Percentiles rank a stretch among this genome's conserved stretches.
Evolutionary conservation across 2,329 filamentous ascomycete species (phyloP).

Genomic region (Penicillium olsonii): DNA sequence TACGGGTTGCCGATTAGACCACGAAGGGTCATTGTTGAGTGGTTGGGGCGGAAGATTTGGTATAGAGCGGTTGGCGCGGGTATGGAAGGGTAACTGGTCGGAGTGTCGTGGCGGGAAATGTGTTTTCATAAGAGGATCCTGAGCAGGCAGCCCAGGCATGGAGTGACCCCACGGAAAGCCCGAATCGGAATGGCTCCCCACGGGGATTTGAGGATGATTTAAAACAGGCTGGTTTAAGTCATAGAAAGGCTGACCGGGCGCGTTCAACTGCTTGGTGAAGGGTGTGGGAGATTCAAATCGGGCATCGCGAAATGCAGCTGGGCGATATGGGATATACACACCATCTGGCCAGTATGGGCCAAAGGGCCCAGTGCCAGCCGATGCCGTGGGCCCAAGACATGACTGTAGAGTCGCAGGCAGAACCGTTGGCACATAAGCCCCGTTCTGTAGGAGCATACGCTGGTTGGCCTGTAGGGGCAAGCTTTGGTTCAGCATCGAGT

Average conservation of each 20-base stretch:
- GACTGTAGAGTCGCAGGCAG: constrained; percentile 62
- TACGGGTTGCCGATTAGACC: constrained; percentile 24
- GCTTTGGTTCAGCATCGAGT: constrained; percentile 63
- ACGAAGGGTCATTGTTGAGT: constrained; percentile 27
- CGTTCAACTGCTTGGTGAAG: constrained; percentile 23
- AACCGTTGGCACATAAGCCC: constrained; percentile 59
- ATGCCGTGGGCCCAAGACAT: constrained; percentile 59
- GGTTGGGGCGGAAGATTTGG: constrained; percentile 22
- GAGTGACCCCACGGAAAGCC: constrained; percentile 36
- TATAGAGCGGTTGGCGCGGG: constrained; percentile 26
- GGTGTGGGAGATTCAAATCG: constrained; percentile 40
- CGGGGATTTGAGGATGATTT: constrained; percentile 27
- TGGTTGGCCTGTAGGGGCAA: constrained; percentile 45
- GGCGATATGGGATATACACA: constrained; percentile 61
- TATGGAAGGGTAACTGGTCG: constrained; percentile 33
- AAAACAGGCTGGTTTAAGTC: constrained; percentile 33
- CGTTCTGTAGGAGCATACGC: constrained; percentile 45
- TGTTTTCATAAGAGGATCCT: constrained; percentile 34
- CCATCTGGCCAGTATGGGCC: constrained; percentile 66
- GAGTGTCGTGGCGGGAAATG: constrained; percentile 42
- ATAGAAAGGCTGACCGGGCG: constrained; percentile 26
- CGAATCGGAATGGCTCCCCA: constrained; percentile 28
- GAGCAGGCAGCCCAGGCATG: constrained; percentile 27
- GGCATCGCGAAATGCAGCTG: constrained; percentile 58
- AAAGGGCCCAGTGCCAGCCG: constrained; percentile 58